These are phyloP conservation scores for Penicillium fimorum DNA, from an alignment of 495 filamentous ascomycete species.

Conservation along the genomic window DNA sequence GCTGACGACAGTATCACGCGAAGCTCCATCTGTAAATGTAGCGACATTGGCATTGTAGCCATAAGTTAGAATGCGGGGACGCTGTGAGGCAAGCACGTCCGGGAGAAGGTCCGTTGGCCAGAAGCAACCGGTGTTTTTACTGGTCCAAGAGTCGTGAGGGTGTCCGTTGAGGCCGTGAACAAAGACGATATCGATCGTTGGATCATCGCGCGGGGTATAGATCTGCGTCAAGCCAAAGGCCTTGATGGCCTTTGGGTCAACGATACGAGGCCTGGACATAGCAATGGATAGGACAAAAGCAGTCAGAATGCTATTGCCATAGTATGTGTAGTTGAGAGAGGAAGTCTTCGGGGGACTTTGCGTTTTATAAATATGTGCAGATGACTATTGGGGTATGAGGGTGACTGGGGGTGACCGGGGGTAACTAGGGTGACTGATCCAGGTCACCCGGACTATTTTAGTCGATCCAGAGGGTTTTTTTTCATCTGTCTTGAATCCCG, in stretches of 20 bases:
- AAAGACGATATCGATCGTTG: constrained; percentile 59
- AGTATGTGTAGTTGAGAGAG: neutral
- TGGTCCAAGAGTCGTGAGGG: constrained; percentile 73
- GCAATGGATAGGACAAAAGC: constrained; percentile 8
- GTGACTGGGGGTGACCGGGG: neutral
- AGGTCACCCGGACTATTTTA: constrained; percentile 9
- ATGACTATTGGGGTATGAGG: constrained; percentile 3
- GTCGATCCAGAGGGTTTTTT: constrained; percentile 10
- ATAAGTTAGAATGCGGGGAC: constrained; percentile 73
- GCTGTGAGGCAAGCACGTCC: constrained; percentile 55
- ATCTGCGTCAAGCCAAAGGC: constrained; percentile 70
- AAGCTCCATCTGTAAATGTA: constrained; percentile 56
- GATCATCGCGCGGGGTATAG: constrained; percentile 51
- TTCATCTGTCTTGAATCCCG: neutral
- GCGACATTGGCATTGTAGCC: constrained; percentile 83
- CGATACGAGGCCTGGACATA: constrained; percentile 29
- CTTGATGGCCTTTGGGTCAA: constrained; percentile 58
- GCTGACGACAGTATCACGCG: constrained; percentile 75
- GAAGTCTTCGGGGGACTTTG: neutral
- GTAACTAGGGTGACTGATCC: constrained; percentile 9
- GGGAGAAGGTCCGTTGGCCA: constrained; percentile 79
- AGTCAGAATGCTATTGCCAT: constrained; percentile 8
- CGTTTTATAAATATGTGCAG: constrained; percentile 5
- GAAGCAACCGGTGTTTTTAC: constrained; percentile 60
- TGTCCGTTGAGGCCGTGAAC: constrained; percentile 85